Percentiles rank a stretch among this genome's conserved stretches.
Evolutionary conservation across 2,329 filamentous ascomycete species (phyloP).

Genomic region (Ascochyta viciae-villosae): DNA sequence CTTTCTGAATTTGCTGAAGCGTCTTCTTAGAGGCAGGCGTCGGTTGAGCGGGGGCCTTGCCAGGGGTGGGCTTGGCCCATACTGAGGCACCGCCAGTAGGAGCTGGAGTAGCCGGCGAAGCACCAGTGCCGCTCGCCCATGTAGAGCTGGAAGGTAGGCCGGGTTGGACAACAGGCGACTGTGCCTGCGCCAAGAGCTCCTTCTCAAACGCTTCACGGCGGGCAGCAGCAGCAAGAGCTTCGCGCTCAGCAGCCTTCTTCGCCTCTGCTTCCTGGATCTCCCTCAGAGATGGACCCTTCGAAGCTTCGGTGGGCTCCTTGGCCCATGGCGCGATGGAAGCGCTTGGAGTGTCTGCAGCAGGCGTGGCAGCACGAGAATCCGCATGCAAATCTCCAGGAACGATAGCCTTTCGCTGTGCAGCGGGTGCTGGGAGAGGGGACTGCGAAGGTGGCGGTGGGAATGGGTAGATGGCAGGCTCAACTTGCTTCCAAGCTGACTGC

Average conservation of each 20-base stretch:
- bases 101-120: conserved; percentile 71
- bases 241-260: conserved; percentile 86
- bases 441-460: conserved; percentile 76
- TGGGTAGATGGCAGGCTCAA: conserved; percentile 77
- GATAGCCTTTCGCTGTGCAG: conserved; percentile 85
- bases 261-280: conserved; percentile 97
- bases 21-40: conserved; percentile 75
- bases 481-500: conserved; percentile 65
- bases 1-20: conserved; percentile 92
- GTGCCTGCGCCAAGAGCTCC: conserved; percentile 72
- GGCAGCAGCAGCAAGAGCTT: conserved; percentile 78
- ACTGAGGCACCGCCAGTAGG: conserved; percentile 56
- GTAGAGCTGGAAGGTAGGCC: conserved; percentile 88
- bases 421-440: conserved; percentile 86
- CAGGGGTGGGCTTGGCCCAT: conserved; percentile 67
- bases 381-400: conserved; percentile 75
- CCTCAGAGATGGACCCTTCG: conserved; percentile 89
- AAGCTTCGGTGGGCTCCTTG: conserved; percentile 74
- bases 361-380: conserved; percentile 80
- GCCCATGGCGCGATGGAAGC: conserved; percentile 93
- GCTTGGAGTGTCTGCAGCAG: conserved; percentile 67
- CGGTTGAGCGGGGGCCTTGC: conserved; percentile 55
- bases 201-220: conserved; percentile 82
- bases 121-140: conserved; percentile 73
- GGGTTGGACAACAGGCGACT: conserved; percentile 66